Evolutionary conservation across 2,329 filamentous ascomycete species (phyloP).

Genomic region (Saccharata proteae): DNA sequence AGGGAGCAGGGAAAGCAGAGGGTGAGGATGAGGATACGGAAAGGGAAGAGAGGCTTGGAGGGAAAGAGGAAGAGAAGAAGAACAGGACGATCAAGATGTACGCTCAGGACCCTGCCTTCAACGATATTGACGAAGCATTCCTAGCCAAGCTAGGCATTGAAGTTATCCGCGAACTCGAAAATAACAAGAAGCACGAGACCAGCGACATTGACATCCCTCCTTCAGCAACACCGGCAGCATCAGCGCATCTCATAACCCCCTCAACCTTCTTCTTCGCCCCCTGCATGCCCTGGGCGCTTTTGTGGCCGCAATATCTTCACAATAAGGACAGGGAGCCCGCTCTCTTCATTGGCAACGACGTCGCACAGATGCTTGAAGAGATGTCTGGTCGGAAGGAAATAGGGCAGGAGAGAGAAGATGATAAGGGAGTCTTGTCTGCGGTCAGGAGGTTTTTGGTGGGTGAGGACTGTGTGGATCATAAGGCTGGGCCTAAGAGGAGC

Average conservation of each 20-base stretch:
- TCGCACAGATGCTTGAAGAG: constrained; percentile 15
- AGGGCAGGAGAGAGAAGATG: too few relatives aligned
- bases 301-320: constrained; percentile 19
- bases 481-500: too few relatives aligned
- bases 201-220: background rate
- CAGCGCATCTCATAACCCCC: constrained; percentile 11
- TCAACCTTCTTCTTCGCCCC: constrained; percentile 22
- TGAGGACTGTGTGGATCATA: too few relatives aligned
- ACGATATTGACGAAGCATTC: constrained; percentile 18
- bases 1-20: background rate
- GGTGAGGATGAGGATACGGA: background rate
- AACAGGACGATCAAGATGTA: constrained; percentile 11
- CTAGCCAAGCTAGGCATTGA: constrained; percentile 15
- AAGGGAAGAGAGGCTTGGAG: background rate
- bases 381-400: too few relatives aligned
- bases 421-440: too few relatives aligned
- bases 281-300: constrained; percentile 24
- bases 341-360: constrained; percentile 25
- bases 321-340: constrained; percentile 16
- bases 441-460: too few relatives aligned
- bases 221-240: too few relatives aligned
- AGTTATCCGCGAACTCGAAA: constrained; percentile 12
- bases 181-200: constrained; percentile 2
- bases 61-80: background rate
- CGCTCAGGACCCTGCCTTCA: constrained; percentile 26